Evolutionary conservation across 2,329 filamentous ascomycete species (phyloP), one percentile per base, ranked within the genome.

Genomic region (Penicillium oxalicum): DNA sequence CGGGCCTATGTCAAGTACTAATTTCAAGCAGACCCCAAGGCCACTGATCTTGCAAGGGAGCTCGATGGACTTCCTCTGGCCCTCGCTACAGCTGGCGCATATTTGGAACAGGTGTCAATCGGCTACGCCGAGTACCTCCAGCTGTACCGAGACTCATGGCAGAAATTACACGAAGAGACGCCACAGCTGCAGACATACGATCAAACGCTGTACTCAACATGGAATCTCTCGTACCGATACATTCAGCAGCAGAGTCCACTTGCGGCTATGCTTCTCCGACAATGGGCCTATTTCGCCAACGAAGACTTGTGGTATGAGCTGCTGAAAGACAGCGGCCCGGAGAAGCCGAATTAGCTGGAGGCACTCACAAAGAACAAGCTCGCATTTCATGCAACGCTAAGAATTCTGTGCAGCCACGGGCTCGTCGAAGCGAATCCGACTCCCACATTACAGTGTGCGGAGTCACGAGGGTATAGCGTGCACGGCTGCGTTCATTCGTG

Each of bases 31-130:
- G 35, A 37, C 11, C 35, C 35, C 35, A 12, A 7, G 6, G 35
- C 35, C 13, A 37, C 35, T 28, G n/a, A 51, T 11, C 65, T 75
- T 49, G 61, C 62, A 2, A 48, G 57, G 29, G 55, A 59, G 41
- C 68, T 78, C 0, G 68, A 73, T 49, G 71, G 75, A 4, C 67
- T 76, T 27, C 74, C 73, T 9, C 65, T 78, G 27, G 74, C 74
- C 1, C 65, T 78, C n/a, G 60, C 72, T 4, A 70, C 72, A 11
- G 74, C 75, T 13, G 72, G 73, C 4, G 64, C 70, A 0, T 78
- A 73, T 51, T 66, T 77, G 9, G 47, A 62, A 26, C 52, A 73
- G 40, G 64, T 66, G 26, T 49, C 65, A 32, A 70, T 61, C 0
- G 71, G 50, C 35, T 66, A 65, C n/a, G 45, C 44, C 0, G 57